Percentiles rank a stretch among this genome's conserved stretches.
Conservation (phyloP, 2,329 filamentous ascomycete species). For the Penicillium italicum region DNA sequence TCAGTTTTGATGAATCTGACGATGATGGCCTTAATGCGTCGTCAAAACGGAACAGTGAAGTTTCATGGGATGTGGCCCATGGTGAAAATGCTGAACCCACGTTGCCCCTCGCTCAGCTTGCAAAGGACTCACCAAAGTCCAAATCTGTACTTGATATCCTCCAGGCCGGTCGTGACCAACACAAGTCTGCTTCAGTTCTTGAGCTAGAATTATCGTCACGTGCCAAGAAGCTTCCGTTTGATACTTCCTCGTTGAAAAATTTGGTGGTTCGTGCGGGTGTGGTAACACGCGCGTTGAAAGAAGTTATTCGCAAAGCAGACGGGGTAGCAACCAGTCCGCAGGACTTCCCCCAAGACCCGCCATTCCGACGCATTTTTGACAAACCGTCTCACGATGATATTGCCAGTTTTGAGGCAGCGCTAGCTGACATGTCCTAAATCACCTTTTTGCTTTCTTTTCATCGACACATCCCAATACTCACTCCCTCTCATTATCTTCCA, state of each 20-base stretch:
- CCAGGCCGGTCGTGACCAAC: slow-evolving; percentile 46
- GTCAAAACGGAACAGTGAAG: slow-evolving; percentile 32
- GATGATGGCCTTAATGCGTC: slow-evolving; percentile 43
- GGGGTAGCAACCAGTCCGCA: slow-evolving; percentile 38
- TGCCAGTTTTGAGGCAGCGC: slow-evolving; percentile 28
- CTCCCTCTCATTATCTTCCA: slow-evolving; percentile 12
- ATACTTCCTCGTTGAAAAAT: slow-evolving; percentile 61
- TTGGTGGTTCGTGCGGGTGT: slow-evolving; percentile 54
- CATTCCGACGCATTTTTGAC: slow-evolving; percentile 49
- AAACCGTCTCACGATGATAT: slow-evolving; percentile 36
- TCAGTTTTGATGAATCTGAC: slow-evolving; percentile 58
- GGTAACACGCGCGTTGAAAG: slow-evolving; percentile 49
- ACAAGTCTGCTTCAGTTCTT: slow-evolving; percentile 25
- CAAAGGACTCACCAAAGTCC: slow-evolving; percentile 59
- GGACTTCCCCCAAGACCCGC: slow-evolving; percentile 38
- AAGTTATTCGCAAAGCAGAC: slow-evolving; percentile 49
- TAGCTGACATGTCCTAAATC: slow-evolving; percentile 21
- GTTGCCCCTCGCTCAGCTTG: slow-evolving; percentile 43
- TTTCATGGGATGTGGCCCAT: slow-evolving; percentile 31
- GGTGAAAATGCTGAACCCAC: slow-evolving; percentile 20
- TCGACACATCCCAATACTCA: neutral
- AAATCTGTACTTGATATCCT: slow-evolving; percentile 60
- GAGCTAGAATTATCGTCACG: slow-evolving; percentile 26
- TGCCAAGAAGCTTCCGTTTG: slow-evolving; percentile 59
- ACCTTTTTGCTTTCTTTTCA: neutral